These are phyloP conservation scores for Pseudogymnoascus sp. DNA, from an alignment of 2,329 filamentous ascomycete genomes.

Conservation along the genomic window DNA sequence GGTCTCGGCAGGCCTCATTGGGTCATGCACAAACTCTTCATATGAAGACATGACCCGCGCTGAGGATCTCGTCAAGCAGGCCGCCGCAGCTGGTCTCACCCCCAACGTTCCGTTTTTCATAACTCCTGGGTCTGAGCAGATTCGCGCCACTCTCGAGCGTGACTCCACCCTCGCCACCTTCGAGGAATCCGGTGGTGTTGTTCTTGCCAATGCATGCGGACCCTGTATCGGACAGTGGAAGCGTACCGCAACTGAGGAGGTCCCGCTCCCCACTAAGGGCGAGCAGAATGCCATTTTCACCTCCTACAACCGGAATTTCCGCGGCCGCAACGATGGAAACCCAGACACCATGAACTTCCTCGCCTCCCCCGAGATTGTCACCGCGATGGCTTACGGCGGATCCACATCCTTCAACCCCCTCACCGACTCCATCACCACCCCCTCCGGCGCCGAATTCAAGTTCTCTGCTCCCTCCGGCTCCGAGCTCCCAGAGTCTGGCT, in stretches of 20 bases:
- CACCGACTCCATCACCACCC: conserved; percentile 73
- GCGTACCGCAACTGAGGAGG: conserved; percentile 67
- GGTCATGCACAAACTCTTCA: conserved; percentile 97
- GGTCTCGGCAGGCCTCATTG: conserved; percentile 88
- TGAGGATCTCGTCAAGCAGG: conserved; percentile 87
- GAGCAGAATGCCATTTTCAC: conserved; percentile 90
- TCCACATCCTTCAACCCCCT: conserved; percentile 93
- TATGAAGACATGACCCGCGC: conserved; percentile 98
- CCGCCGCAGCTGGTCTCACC: conserved; percentile 77
- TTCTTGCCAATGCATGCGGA: conserved; percentile 91
- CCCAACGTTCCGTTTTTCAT: conserved; percentile 90
- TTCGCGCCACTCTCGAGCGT: conserved; percentile 83
- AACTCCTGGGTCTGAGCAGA: conserved; percentile 93
- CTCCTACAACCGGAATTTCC: conserved; percentile 98
- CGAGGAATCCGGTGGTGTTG: conserved; percentile 72
- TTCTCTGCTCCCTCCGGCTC: conserved; percentile 72
- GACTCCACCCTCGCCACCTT: conserved; percentile 84
- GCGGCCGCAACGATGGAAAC: conserved; percentile 93
- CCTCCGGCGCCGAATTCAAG: conserved; percentile 72
- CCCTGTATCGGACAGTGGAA: conserved; percentile 95
- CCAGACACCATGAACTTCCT: conserved; percentile 97
- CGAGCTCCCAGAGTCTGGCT: conserved; percentile 53
- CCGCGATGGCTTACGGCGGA: conserved; percentile 88
- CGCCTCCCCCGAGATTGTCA: conserved; percentile 91
- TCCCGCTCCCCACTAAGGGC: conserved; percentile 50